These are phyloP conservation scores for Acanthamoeba triangularis DNA, from an alignment of 208 protist species.

Conservation along the genomic window DNA sequence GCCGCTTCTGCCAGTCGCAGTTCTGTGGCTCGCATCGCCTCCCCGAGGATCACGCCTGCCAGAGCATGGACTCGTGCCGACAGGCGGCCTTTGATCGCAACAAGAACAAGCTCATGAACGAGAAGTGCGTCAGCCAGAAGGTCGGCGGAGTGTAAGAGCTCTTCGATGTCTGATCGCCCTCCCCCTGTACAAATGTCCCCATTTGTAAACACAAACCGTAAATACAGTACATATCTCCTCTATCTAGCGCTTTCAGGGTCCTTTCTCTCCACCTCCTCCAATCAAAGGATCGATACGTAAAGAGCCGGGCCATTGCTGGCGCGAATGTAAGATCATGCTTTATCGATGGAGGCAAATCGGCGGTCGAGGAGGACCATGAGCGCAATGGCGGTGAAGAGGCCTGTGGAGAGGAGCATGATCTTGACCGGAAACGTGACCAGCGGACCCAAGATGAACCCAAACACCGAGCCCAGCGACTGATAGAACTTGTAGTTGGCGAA, in stretches of 20 bases:
- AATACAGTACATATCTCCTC: not conserved
- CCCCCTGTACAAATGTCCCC: not conserved
- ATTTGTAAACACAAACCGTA: not conserved
- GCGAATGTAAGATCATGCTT: not conserved
- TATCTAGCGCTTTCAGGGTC: too few species aligned
- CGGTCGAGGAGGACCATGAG: not conserved
- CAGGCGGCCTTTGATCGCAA: constrained; percentile 82
- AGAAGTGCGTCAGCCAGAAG: constrained; percentile 80
- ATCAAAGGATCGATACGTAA: too few species aligned
- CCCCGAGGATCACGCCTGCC: constrained; percentile 86
- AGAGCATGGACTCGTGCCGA: constrained; percentile 82
- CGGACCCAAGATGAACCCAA: constrained; percentile 27
- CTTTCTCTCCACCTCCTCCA: too few species aligned
- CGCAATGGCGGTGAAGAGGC: not conserved
- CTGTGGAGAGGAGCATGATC: not conserved
- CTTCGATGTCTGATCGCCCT: not conserved
- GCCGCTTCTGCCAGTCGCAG: constrained; percentile 83
- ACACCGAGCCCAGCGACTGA: constrained; percentile 50
- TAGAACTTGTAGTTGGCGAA: constrained; percentile 60
- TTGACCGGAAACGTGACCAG: not conserved
- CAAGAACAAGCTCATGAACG: constrained; percentile 80
- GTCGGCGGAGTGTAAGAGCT: not conserved
- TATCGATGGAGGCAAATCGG: not conserved
- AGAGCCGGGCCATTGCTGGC: too few species aligned
- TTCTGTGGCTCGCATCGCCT: constrained; percentile 86